Evolutionary conservation across 2,329 filamentous ascomycete species (phyloP).

Genomic region (Zymoseptoria ardabiliae): DNA sequence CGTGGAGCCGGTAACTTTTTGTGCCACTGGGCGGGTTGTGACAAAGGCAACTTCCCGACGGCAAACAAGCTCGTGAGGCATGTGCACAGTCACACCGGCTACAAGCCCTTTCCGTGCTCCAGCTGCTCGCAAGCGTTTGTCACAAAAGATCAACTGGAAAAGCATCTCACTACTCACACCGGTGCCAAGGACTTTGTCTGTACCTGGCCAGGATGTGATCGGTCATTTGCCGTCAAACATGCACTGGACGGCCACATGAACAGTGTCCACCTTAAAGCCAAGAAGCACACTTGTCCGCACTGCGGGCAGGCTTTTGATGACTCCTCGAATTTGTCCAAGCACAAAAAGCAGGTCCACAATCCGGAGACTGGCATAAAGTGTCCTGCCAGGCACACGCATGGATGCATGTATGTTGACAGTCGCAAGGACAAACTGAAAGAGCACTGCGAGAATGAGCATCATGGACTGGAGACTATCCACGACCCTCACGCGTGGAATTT

Average conservation of each 20-base stretch:
- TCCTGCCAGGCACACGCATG: conserved; percentile 16
- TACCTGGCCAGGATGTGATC: conserved; percentile 31
- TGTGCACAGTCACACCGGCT: conserved; percentile 57
- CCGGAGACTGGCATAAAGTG: conserved; percentile 19
- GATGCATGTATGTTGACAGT: conserved; percentile 20
- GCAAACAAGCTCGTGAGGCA: conserved; percentile 54
- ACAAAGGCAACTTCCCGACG: conserved; percentile 36
- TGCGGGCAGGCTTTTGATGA: conserved; percentile 31
- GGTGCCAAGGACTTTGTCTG: conserved; percentile 59
- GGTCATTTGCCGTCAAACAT: conserved; percentile 60
- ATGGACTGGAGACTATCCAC: conserved; percentile 16
- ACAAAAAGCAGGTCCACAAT: conserved; percentile 25
- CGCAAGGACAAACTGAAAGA: conserved; percentile 22
- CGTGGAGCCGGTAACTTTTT: conserved; percentile 30
- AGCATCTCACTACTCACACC: conserved; percentile 61
- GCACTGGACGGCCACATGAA: conserved; percentile 54
- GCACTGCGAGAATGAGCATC: conserved; percentile 19
- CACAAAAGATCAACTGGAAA: conserved; percentile 59
- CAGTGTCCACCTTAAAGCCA: conserved; percentile 44
- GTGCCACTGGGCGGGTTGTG: conserved; percentile 47
- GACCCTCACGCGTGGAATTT: conserved; percentile 20
- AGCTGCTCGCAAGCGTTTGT: conserved; percentile 54
- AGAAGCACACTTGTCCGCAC: conserved; percentile 34
- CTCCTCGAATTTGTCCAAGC: conserved; percentile 29
- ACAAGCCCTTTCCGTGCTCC: conserved; percentile 40